These are phyloP conservation scores for Myriangium duriaei DNA, from an alignment of 2,329 filamentous ascomycete species.

Conservation along the genomic window DNA sequence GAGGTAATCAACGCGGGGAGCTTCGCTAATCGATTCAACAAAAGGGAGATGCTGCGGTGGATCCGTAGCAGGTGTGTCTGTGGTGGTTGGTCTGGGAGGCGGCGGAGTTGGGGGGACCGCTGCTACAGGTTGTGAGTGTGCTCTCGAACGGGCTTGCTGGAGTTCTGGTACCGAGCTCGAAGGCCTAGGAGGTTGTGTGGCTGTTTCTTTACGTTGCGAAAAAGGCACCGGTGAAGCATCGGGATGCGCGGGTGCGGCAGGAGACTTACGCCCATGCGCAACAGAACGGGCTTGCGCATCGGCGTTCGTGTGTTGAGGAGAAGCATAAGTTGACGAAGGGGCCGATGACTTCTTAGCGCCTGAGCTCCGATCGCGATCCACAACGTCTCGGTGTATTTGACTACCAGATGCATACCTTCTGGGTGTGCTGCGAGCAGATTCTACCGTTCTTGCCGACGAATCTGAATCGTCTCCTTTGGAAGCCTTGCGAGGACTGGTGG, in stretches of 20 bases:
- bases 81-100: slow-evolving; percentile 25
- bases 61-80: slow-evolving; percentile 29
- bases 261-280: slow-evolving; percentile 26
- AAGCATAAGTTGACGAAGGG: not conserved
- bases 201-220: not conserved
- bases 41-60: slow-evolving; percentile 69
- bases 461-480: slow-evolving; percentile 7
- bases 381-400: slow-evolving; percentile 3
- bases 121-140: slow-evolving; percentile 10
- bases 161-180: not conserved
- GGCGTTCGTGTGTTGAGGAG: slow-evolving; percentile 21
- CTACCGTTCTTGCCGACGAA: slow-evolving; percentile 5
- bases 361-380: slow-evolving; percentile 5
- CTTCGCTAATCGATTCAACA: slow-evolving; percentile 49
- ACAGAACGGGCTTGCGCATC: slow-evolving; percentile 37
- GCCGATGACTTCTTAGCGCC: not conserved
- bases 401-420: slow-evolving; percentile 6
- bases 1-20: slow-evolving; percentile 81
- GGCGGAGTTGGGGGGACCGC: slow-evolving; percentile 16
- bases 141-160: not conserved
- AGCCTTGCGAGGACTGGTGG: slow-evolving; percentile 6
- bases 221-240: not conserved
- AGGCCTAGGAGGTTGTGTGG: too few relatives aligned
- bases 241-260: slow-evolving; percentile 20
- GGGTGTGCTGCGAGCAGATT: slow-evolving; percentile 1